Evolutionary conservation across 345 rosid species (phyloP).

Genomic region (Cardamine chenopodiifolia): DNA sequence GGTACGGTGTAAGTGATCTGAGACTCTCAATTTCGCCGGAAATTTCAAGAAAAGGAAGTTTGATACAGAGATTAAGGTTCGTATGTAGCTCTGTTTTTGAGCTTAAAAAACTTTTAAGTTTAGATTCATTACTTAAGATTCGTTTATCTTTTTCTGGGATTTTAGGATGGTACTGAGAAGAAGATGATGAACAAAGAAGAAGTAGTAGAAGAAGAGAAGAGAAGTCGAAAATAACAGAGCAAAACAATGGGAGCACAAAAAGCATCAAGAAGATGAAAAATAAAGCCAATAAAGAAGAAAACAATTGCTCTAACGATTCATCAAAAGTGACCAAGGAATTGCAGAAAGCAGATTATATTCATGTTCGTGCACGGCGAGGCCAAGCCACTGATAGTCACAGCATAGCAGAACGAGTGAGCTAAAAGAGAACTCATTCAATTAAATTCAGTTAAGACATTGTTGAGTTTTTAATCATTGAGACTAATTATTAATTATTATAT

Average conservation of each 20-base stretch:
- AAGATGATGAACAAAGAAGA: constrained; percentile 20
- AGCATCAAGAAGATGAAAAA: constrained; percentile 43
- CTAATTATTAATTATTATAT: background rate
- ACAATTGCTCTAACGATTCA: constrained; percentile 60
- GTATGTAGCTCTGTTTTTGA: constrained; percentile 31
- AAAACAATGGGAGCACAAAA: constrained; percentile 45
- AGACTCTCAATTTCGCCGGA: constrained; percentile 35
- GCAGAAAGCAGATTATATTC: constrained; percentile 85
- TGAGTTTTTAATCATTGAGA: background rate
- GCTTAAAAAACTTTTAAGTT: constrained; percentile 45
- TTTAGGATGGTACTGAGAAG: constrained; percentile 23
- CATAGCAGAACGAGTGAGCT: constrained; percentile 94
- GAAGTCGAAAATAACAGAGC: constrained; percentile 62
- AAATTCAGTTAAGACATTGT: background rate
- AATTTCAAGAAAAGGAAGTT: constrained; percentile 70
- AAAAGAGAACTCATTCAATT: background rate
- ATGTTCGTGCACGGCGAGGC: constrained; percentile 95
- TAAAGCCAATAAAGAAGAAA: constrained; percentile 41
- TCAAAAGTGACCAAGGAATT: constrained; percentile 52
- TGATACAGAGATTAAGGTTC: constrained; percentile 43
- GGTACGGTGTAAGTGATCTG: constrained; percentile 31
- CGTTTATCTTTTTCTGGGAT: background rate
- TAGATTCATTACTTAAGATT: constrained; percentile 1
- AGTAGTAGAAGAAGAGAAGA: constrained; percentile 39
- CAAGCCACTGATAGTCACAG: constrained; percentile 99